Evolutionary conservation across 371 early-diverging fungal species (phyloP), one percentile per base, ranked within the genome.

Genomic region (Apophysomyces elegans): DNA sequence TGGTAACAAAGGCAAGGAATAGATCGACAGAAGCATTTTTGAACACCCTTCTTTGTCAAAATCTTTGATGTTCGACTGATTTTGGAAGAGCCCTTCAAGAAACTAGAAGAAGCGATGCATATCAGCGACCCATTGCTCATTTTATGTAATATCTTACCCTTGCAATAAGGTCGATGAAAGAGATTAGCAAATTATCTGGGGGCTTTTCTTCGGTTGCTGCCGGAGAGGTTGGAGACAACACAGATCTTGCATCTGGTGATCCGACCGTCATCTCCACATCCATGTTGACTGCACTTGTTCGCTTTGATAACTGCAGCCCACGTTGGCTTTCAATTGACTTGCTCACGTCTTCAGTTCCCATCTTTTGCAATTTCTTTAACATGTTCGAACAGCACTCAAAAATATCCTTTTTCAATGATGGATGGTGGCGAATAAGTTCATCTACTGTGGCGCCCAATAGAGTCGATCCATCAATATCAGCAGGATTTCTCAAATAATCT

Each of bases 361-460:
- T 75, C 37, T 76, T 74, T 32, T 80, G 36, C 0, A 90, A 80
- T 37, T 75, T 72, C 14, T 86, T 75, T 50, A 97, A 75, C 81
- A 93, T 84, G 14, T 65, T 64, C 4, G 92, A 72, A 11, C 96
- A 83, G 39, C 90, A 85, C n/a, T 80, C 74, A 75, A 96, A 87
- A 11, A 95, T 86, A 4, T 70, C 69, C 0, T 84, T 79, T 67
- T 92, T 91, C 41, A 98, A 73, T 0, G 84, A 70, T 0, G 99
- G 98, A 66, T 97, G 97, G 78, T 99, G 99, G 9, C 99, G 90
- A 63, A 97, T 91, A 41, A 99, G 83, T 70, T 99, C 99, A 67
- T 99, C 99, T 77, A 99, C 85, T 1, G 92, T 87, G 39, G 86
- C 86, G 7, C 98, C 99, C 21, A 97, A 74, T 0, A 83, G 74